phyloP scores from a whole-genome alignment of 1,139 yeast genomes.

The Schizosaccharomyces versatilis region DNA sequence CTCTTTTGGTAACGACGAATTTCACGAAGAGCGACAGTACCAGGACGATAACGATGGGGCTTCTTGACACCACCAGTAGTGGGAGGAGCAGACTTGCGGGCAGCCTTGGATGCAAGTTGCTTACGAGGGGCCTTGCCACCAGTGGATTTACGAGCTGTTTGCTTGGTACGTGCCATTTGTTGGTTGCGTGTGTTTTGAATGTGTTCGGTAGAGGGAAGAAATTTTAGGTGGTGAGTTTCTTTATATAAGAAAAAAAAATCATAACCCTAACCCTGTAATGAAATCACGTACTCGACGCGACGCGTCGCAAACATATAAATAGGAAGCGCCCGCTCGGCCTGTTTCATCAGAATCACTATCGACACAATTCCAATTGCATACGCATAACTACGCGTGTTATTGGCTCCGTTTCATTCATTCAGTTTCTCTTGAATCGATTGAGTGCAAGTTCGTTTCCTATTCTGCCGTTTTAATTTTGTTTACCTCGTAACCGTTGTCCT shows the following conservation, averaged over 20 bases:
- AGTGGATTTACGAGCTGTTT: slow-evolving; percentile 95
- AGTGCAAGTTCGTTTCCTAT: no score
- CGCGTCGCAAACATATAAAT: no score
- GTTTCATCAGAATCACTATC: no score
- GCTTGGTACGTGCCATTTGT: slow-evolving; percentile 89
- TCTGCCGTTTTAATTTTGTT: no score
- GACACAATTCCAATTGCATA: no score
- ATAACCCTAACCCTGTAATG: not conserved
- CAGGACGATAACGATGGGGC: slow-evolving; percentile 43
- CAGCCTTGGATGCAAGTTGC: slow-evolving; percentile 96
- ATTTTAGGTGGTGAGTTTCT: not conserved
- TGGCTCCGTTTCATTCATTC: no score
- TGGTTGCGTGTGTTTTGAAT: not conserved
- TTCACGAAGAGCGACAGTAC: slow-evolving; percentile 54
- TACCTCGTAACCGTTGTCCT: no score
- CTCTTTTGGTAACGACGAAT: slow-evolving; percentile 57
- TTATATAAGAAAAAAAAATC: not conserved
- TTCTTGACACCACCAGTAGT: slow-evolving; percentile 87
- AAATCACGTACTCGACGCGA: no score
- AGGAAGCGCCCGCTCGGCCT: no score
- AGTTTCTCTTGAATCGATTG: no score
- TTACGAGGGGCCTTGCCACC: slow-evolving; percentile 99
- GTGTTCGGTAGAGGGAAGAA: not conserved
- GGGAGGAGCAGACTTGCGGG: slow-evolving; percentile 69
- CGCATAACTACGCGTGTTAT: no score